Percentiles rank a stretch among this genome's conserved stretches.
Evolutionary conservation across 768 basidiomycete genomes (phyloP).

Genomic region (Trametes elegans): DNA sequence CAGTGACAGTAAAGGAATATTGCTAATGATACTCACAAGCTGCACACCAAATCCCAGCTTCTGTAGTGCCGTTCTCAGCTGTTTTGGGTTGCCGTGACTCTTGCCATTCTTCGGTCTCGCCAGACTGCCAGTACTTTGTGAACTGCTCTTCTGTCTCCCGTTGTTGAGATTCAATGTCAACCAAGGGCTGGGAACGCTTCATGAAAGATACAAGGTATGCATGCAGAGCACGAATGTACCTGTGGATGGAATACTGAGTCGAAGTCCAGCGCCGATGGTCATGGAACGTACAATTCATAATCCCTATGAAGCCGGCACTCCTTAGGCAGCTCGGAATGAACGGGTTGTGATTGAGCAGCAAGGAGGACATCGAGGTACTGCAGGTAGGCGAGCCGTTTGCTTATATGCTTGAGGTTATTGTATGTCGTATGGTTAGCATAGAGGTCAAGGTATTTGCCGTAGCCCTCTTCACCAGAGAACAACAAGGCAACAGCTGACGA

Average conservation of each 20-base stretch:
- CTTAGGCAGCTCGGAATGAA: slow-evolving; percentile 70
- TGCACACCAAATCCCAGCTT: slow-evolving; percentile 88
- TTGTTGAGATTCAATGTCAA: slow-evolving; percentile 70
- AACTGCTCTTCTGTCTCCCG: slow-evolving; percentile 68
- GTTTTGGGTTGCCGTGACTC: slow-evolving; percentile 40
- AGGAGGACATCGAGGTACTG: slow-evolving; percentile 91
- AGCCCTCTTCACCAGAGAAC: slow-evolving; percentile 95
- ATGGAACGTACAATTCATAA: slow-evolving; percentile 65
- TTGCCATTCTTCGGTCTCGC: slow-evolving; percentile 77
- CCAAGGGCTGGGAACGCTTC: slow-evolving; percentile 80
- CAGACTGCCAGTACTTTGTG: slow-evolving; percentile 73
- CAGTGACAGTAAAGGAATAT: slow-evolving; percentile 8
- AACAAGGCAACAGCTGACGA: slow-evolving; percentile 68
- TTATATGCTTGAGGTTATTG: slow-evolving; percentile 84
- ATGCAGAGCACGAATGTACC: slow-evolving; percentile 83
- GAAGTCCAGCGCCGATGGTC: neutral
- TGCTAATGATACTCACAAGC: slow-evolving; percentile 62
- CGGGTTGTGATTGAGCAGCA: slow-evolving; percentile 51
- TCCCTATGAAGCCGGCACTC: slow-evolving; percentile 70
- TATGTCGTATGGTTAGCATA: slow-evolving; percentile 86
- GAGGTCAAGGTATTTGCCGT: slow-evolving; percentile 93
- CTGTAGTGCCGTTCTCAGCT: slow-evolving; percentile 41
- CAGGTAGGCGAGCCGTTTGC: slow-evolving; percentile 83
- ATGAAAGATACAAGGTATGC: slow-evolving; percentile 84
- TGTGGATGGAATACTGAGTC: slow-evolving; percentile 29